These are phyloP conservation scores for Astrothelium macrocarpum DNA, from an alignment of 495 filamentous ascomycete genomes.

Conservation along the genomic window DNA sequence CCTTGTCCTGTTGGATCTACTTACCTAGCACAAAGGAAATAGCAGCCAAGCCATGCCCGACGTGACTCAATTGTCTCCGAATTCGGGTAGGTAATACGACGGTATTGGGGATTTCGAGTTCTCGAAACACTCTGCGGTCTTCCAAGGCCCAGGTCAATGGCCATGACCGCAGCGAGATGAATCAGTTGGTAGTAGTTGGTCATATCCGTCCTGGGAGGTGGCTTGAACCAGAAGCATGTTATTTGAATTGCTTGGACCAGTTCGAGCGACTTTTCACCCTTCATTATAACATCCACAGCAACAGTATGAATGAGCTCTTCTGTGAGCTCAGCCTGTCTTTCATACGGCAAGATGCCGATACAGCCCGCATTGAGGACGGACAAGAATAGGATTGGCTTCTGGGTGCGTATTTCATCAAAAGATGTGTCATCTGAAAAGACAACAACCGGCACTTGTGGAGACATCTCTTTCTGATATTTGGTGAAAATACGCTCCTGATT, in stretches of 20 bases:
- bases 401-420: conserved; percentile 54
- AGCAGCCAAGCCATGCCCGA: conserved; percentile 72
- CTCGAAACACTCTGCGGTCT: conserved; percentile 14
- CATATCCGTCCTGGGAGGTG: conserved; percentile 74
- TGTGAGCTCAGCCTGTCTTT: conserved; percentile 40
- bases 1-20: conserved; percentile 12
- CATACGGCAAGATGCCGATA: conserved; percentile 28
- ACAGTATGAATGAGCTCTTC: conserved; percentile 63
- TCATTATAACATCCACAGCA: conserved; percentile 62
- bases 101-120: not conserved
- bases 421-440: conserved; percentile 60
- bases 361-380: conserved; percentile 63
- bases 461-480: conserved; percentile 60
- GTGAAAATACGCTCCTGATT: conserved; percentile 56
- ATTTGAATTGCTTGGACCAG: conserved; percentile 73
- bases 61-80: conserved; percentile 60
- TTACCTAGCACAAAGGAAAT: conserved; percentile 58
- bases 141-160: conserved; percentile 78
- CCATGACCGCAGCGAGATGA: conserved; percentile 75
- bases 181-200: conserved; percentile 85
- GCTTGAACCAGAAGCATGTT: conserved; percentile 68
- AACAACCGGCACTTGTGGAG: conserved; percentile 64
- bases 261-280: conserved; percentile 76
- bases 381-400: conserved; percentile 72
- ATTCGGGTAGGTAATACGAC: conserved; percentile 12